These are phyloP conservation scores for Blastobotrys illinoisensis DNA, from an alignment of 1,139 yeast species.

Conservation along the genomic window DNA sequence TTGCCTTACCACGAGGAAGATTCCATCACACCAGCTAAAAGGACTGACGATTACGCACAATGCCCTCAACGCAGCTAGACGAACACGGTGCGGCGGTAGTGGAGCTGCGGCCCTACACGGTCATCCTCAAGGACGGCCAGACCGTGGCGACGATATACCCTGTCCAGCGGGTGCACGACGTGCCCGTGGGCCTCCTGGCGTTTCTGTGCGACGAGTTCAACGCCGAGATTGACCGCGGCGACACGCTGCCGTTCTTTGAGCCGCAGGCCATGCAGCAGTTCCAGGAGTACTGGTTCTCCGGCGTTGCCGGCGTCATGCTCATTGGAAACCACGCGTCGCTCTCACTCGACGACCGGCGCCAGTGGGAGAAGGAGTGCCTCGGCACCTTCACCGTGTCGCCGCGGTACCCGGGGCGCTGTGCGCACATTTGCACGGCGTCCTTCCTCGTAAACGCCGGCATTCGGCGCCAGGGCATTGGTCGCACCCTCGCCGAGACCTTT, in stretches of 20 bases:
- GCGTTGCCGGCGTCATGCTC: conserved; percentile 78
- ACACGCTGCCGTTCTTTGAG: conserved; percentile 79
- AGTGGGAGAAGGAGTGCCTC: conserved; percentile 87
- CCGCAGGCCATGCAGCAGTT: conserved; percentile 69
- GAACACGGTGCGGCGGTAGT: conserved; percentile 33
- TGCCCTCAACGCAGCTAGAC: neutral
- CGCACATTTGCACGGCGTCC: conserved; percentile 89
- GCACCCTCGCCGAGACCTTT: conserved; percentile 74
- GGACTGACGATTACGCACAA: neutral
- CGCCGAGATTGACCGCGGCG: conserved; percentile 87
- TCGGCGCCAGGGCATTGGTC: conserved; percentile 89
- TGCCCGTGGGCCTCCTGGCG: conserved; percentile 74
- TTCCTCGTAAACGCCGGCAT: conserved; percentile 89
- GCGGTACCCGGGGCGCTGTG: conserved; percentile 85
- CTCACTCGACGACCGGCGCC: conserved; percentile 39
- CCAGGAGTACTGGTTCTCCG: conserved; percentile 78
- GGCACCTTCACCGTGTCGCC: conserved; percentile 83
- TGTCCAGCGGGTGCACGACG: conserved; percentile 50
- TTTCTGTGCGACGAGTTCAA: conserved; percentile 89
- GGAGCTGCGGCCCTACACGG: conserved; percentile 41
- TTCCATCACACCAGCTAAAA: neutral
- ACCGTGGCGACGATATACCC: conserved; percentile 93
- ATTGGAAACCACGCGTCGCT: conserved; percentile 42
- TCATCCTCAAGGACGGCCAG: conserved; percentile 77
- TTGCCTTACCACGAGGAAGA: neutral